Percentiles rank a stretch among this genome's conserved stretches.
These are phyloP conservation scores for Pythium periplocum DNA, from an alignment of 352 stramenopile genomes.

Conservation along the genomic window DNA sequence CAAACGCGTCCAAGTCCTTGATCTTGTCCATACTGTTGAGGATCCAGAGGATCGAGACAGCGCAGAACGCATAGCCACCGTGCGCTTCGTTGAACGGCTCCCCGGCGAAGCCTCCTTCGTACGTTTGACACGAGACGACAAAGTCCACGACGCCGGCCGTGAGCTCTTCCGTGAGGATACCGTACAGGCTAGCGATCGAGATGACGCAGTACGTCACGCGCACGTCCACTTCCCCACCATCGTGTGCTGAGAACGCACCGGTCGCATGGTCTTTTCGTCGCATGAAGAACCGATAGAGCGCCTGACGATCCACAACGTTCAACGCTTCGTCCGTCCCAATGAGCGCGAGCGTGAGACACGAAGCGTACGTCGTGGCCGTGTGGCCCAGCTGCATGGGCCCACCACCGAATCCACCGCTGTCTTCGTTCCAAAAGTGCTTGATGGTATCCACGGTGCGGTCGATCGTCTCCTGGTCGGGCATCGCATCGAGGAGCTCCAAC, in stretches of 20 bases:
- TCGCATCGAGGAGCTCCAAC: slow-evolving; percentile 90
- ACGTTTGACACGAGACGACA: slow-evolving; percentile 93
- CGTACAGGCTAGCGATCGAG: slow-evolving; percentile 89
- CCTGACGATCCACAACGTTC: slow-evolving; percentile 70
- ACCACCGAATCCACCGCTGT: slow-evolving; percentile 92
- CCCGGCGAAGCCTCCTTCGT: slow-evolving; percentile 95
- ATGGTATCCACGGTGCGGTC: slow-evolving; percentile 60
- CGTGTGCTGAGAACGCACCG: slow-evolving; percentile 95
- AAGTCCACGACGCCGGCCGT: slow-evolving; percentile 72
- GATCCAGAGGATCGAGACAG: slow-evolving; percentile 92
- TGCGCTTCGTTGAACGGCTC: slow-evolving; percentile 95
- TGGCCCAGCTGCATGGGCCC: slow-evolving; percentile 87
- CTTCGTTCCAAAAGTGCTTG: slow-evolving; percentile 50
- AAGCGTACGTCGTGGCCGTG: slow-evolving; percentile 93
- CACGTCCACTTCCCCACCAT: slow-evolving; percentile 95
- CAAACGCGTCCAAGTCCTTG: slow-evolving; percentile 39
- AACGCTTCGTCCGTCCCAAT: slow-evolving; percentile 84
- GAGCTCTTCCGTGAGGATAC: slow-evolving; percentile 90
- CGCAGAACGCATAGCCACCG: slow-evolving; percentile 98
- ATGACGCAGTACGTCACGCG: slow-evolving; percentile 97
- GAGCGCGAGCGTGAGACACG: slow-evolving; percentile 90
- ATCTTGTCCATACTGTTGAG: slow-evolving; percentile 68
- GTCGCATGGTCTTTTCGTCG: slow-evolving; percentile 72
- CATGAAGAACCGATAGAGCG: slow-evolving; percentile 88
- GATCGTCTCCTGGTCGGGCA: slow-evolving; percentile 36